Evolutionary conservation across 192 early-diverging fungal species (phyloP), one percentile per base, ranked within the genome.

Genomic region (Podila epigama): DNA sequence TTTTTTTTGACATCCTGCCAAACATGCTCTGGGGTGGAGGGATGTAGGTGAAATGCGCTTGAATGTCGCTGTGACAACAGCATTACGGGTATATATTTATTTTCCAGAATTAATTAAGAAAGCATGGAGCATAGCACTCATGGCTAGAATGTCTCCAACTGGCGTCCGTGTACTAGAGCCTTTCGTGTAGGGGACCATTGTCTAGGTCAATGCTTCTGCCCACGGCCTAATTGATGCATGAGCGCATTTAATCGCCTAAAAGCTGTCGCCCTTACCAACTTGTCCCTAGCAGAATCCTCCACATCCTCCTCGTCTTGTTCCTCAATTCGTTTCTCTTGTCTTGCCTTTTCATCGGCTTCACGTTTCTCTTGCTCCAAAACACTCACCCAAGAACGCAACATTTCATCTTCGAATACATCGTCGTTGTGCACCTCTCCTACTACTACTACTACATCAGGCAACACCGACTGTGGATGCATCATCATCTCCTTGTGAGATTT

Each of bases 161-260:
- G n/a, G n/a, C n/a, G n/a, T n/a, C n/a, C n/a, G n/a, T n/a, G n/a
- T n/a, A n/a, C n/a, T n/a, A n/a, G n/a, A n/a, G n/a, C n/a, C n/a
- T n/a, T n/a, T n/a, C n/a, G n/a, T n/a, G n/a, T n/a, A n/a, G n/a
- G n/a, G n/a, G 20, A 20, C 44, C 20, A 48, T 22, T 18, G 10
- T 22, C 44, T 4, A 48, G 44, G n/a, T 10, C 44, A 22, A n/a
- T 22, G 16, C 4, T 48, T 48, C 25, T 48, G 44, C 7, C 44
- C 44, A 4, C 25, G 44, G 15, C 52, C 70, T 57, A 72, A 57
- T 16, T 72, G 70, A 18, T 60, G 70, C 62, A 64, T 72, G 57
- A 72, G 35, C 20, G 62, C 70, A 34, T 64, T 60, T 57, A 72
- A 25, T 20, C 70, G 44, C 57, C 39, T 55, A 35, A 60, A 16